Conservation (phyloP, 306 rosid species). For the Boehmeria nivea region DNA sequence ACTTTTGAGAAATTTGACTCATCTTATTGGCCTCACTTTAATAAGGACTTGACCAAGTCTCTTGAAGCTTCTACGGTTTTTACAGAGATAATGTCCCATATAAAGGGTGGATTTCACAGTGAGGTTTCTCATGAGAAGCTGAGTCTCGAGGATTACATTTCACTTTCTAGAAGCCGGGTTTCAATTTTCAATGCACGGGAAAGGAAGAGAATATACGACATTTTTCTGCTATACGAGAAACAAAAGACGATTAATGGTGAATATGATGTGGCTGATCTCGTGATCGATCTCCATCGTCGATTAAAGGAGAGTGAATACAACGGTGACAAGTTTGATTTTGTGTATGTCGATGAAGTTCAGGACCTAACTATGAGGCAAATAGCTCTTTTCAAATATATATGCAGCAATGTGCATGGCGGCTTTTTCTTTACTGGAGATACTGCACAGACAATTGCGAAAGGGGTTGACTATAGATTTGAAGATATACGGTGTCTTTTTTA, state of each 20-base stretch:
- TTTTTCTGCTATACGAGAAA: slow-evolving; percentile 50
- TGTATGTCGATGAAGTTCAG: slow-evolving; percentile 69
- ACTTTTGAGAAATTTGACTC: slow-evolving; percentile 42
- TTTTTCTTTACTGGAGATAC: slow-evolving; percentile 33
- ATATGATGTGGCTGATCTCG: slow-evolving; percentile 65
- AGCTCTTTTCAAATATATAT: slow-evolving; percentile 33
- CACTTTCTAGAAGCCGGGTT: slow-evolving; percentile 20
- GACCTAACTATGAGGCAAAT: slow-evolving; percentile 62
- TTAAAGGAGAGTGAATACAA: slow-evolving; percentile 26
- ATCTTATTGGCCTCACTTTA: slow-evolving; percentile 56
- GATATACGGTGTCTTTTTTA: slow-evolving; percentile 41
- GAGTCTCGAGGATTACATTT: slow-evolving; percentile 33
- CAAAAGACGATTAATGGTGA: slow-evolving; percentile 44
- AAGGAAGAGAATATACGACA: slow-evolving; percentile 43
- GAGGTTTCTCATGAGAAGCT: slow-evolving; percentile 30
- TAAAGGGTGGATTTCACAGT: slow-evolving; percentile 44
- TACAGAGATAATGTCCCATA: slow-evolving; percentile 52
- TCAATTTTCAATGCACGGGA: slow-evolving; percentile 31
- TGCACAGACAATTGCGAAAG: slow-evolving; percentile 50
- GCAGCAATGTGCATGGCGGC: slow-evolving; percentile 26
- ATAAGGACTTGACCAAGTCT: slow-evolving; percentile 29
- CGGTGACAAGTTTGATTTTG: slow-evolving; percentile 48
- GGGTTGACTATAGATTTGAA: slow-evolving; percentile 55
- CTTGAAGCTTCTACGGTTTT: slow-evolving; percentile 51
- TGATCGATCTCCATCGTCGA: slow-evolving; percentile 48